These are phyloP conservation scores for Xylaria sp. DNA, from an alignment of 2,329 filamentous ascomycete species.

Conservation along the genomic window DNA sequence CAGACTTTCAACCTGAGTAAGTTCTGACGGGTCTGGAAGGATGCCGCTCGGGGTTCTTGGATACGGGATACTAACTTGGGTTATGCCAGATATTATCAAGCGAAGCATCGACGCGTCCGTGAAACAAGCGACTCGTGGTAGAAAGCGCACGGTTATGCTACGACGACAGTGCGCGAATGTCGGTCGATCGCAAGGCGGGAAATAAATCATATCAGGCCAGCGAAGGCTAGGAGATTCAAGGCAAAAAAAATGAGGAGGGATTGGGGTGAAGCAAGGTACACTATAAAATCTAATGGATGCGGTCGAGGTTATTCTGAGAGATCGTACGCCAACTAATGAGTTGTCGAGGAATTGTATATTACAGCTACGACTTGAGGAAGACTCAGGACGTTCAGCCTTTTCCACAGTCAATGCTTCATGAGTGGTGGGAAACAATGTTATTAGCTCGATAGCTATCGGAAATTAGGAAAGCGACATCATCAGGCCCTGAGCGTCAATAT, in stretches of 20 bases:
- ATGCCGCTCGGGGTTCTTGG: neutral
- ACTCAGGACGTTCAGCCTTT: neutral
- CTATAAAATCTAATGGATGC: neutral
- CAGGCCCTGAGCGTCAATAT: neutral
- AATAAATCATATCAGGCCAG: conserved; percentile 3
- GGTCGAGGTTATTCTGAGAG: neutral
- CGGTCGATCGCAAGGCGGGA: conserved; percentile 10
- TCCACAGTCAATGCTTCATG: neutral
- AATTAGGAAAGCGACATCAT: conserved; percentile 2
- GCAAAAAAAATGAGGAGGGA: conserved; percentile 6
- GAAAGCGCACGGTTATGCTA: conserved; percentile 41
- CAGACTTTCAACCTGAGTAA: conserved; percentile 44
- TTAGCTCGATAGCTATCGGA: conserved; percentile 17
- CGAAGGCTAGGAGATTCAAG: conserved; percentile 1
- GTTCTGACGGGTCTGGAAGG: neutral
- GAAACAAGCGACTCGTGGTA: conserved; percentile 41
- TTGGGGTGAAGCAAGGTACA: conserved; percentile 12
- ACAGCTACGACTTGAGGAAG: neutral
- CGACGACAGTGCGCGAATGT: conserved; percentile 39
- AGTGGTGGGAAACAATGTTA: neutral
- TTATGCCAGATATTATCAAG: conserved; percentile 42
- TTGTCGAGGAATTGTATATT: neutral
- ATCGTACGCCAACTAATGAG: neutral
- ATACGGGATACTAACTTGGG: conserved; percentile 21
- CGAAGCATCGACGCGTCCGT: conserved; percentile 43